Evolutionary conservation across 768 basidiomycete species (phyloP).

Genomic region (Tulasnella sp.): DNA sequence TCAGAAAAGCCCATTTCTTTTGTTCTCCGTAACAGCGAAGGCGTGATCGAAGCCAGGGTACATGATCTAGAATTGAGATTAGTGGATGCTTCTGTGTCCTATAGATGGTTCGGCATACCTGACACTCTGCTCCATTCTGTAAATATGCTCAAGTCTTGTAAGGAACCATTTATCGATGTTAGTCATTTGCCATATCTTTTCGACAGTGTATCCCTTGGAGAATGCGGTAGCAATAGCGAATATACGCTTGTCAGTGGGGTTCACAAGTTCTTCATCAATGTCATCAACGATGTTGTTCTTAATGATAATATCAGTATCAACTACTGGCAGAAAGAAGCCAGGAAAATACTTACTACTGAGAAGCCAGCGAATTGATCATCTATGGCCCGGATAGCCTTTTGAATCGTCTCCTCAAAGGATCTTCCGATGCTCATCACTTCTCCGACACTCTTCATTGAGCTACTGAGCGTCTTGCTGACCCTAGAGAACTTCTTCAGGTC

Average conservation of each 20-base stretch:
- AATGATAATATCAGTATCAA: neutral
- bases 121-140: conserved; percentile 62
- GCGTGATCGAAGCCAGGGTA: conserved; percentile 50
- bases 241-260: conserved; percentile 93
- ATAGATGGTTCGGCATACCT: conserved; percentile 38
- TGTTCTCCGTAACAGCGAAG: conserved; percentile 54
- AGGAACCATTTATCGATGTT: conserved; percentile 99
- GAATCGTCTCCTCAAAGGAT: conserved; percentile 96
- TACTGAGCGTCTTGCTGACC: conserved; percentile 80
- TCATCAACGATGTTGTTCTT: conserved; percentile 81
- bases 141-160: conserved; percentile 72
- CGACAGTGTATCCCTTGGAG: conserved; percentile 82
- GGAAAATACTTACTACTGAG: conserved; percentile 46
- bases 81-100: neutral
- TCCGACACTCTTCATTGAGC: conserved; percentile 98
- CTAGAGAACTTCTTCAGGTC: conserved; percentile 96
- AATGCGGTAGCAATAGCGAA: conserved; percentile 94
- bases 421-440: conserved; percentile 99
- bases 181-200: conserved; percentile 95
- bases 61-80: conserved; percentile 34
- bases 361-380: conserved; percentile 94
- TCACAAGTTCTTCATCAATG: conserved; percentile 82
- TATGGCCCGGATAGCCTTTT: conserved; percentile 94
- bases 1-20: conserved; percentile 97
- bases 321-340: neutral